phyloP scores from a whole-genome alignment of 2,329 filamentous ascomycete species.

The Aureobasidium sp. region DNA sequence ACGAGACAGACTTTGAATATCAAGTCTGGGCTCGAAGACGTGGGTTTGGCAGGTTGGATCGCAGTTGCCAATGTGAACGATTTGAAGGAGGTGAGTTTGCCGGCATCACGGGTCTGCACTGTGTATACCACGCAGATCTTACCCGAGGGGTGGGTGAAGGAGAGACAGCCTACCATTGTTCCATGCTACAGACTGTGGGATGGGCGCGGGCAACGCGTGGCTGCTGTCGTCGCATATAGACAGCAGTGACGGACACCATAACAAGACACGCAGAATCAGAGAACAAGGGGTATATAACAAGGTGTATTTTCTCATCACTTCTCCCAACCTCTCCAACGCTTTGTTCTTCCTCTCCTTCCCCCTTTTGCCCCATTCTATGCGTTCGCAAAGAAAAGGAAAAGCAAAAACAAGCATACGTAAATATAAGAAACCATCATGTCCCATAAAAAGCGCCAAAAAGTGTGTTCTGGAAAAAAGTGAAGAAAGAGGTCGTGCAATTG shows the following conservation, averaged over 20 bases:
- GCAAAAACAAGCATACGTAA: not conserved
- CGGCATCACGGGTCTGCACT: not conserved
- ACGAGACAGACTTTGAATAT: not conserved
- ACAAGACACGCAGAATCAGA: not conserved
- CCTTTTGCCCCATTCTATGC: not conserved
- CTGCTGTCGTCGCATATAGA: constrained; percentile 10
- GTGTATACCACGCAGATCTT: constrained; percentile 9
- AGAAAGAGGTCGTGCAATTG: not conserved
- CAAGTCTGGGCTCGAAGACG: not conserved
- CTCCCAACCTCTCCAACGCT: not conserved
- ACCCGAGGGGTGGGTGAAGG: not conserved
- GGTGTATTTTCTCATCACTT: constrained; percentile 8
- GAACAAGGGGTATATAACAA: constrained; percentile 7
- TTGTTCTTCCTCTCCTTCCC: not conserved
- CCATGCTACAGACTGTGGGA: constrained; percentile 14
- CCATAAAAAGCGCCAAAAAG: constrained; percentile 7
- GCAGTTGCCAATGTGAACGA: not conserved
- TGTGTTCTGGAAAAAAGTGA: not conserved
- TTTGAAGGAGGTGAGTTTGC: not conserved
- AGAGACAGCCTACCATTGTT: constrained; percentile 3
- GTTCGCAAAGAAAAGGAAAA: not conserved
- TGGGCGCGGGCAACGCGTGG: not conserved
- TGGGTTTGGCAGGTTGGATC: not conserved
- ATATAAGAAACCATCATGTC: constrained; percentile 7
- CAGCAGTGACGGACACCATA: not conserved